Evolutionary conservation across 2,329 filamentous ascomycete genomes (phyloP), one percentile per base, ranked within the genome.

Genomic region (Chalaropsis thielavioides): DNA sequence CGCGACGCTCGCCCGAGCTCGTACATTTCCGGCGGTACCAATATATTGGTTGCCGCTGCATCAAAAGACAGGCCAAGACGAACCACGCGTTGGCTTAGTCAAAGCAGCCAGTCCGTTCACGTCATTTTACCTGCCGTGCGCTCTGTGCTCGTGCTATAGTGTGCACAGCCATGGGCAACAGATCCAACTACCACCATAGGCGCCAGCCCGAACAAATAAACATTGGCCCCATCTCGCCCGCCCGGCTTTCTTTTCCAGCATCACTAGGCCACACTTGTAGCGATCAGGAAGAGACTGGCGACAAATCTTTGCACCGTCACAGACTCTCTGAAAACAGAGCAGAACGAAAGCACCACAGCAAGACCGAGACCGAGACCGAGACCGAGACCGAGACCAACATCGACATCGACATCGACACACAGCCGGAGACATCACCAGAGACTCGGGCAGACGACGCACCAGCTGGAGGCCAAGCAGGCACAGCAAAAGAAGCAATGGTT

Each of bases 121-220:
- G 10, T 56, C 51, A 56, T 56, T 56, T 56, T 24, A 56, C 22
- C 31, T 56, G 51, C 22, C 51, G 51, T 56, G 51, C 51, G 31
- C 15, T 22, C 44, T 24, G 46, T 51, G 46, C 46, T n/a, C 46
- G 46, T 51, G 46, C 46, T 51, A 5, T 35, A 10, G 51, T 10
- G 51, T 35, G 27, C 51, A 35, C 51, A 27, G 51, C 51, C 51
- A 56, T 56, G 51, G 51, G 51, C 10, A 56, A 27, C 51, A 35
- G 15, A 27, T 31, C 51, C 15, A 56, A 56, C 51, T 56, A 56
- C 51, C n/a, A 56, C 51, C 51, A 56, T 13, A 56, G 51, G 51
- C 51, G 51, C 51, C 51, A 56, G 51, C 51, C 51, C 31, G 51
- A 56, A 56, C 51, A 56, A 56, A 56, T 56, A 56, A 56, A 56